Evolutionary conservation across 148 eudicot genomes (phyloP), one percentile per base, ranked within the genome.

Genomic region (Linanthus parryae): DNA sequence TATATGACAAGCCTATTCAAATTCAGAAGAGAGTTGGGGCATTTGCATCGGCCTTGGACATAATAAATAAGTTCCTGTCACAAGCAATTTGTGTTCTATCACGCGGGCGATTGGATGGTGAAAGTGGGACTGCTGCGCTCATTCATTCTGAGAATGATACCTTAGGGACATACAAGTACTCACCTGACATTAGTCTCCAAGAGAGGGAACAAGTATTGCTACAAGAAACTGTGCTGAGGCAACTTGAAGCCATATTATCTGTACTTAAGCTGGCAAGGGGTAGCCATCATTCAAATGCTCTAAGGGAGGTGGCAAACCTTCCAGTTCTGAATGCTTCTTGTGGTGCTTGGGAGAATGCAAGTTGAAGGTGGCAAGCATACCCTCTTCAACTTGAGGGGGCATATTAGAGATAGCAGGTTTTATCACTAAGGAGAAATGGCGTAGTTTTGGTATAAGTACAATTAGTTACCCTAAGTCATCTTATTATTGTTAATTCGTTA

Each of bases 21-120:
- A 76, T 91, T 62, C 94, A 83, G 70, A 76, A 76, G 81, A 74
- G 97, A 71, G 75, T 91, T 48, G 97, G 95, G 60, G 95, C 94
- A 28, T 91, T 91, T 77, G 85, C 89, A 40, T 73, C 81, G 71
- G 97, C 97, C 16, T 56, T 91, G 67, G 94, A 81, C 51, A 86
- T 83, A 31, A 71, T 83, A 61, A 91, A 91, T 79, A 83, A 83
- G 73, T 83, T 92, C 66, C 71, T 91, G 14, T 81, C 97, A 40
- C 95, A 91, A 74, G 95, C 95, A 35, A 79, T 86, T 31, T 86
- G 77, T 75, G 73, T 94, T n/a, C 64, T 91, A 14, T 77, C 95
- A 52, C 97, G 89, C 38, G 97, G 97, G 61, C 86, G 78, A 69
- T 61, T 75, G 60, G 95, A 86, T 39, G 95, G 97, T 41, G 89